Percentiles rank a stretch among this genome's conserved stretches.
These are phyloP conservation scores for Aspergillus heteromorphus DNA, from an alignment of 495 filamentous ascomycete genomes.

Conservation along the genomic window DNA sequence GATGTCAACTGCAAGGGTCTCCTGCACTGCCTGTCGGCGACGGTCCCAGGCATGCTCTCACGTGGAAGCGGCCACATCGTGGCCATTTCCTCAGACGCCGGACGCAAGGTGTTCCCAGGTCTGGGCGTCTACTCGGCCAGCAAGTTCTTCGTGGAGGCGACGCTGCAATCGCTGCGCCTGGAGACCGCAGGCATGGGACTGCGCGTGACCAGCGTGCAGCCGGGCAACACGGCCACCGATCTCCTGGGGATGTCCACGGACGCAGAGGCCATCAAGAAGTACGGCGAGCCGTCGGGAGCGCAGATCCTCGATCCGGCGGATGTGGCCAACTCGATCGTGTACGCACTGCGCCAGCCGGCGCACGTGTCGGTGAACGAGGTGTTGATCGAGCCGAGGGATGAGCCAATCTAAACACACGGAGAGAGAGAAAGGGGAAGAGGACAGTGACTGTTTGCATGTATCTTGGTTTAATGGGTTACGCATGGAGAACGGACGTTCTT, in stretches of 20 bases:
- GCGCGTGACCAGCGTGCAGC: slow-evolving; percentile 60
- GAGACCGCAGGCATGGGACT: slow-evolving; percentile 62
- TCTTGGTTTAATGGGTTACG: neutral
- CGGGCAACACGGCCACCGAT: slow-evolving; percentile 60
- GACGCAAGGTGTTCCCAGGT: slow-evolving; percentile 65
- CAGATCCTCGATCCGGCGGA: slow-evolving; percentile 59
- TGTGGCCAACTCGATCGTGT: slow-evolving; percentile 59
- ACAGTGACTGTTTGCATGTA: neutral
- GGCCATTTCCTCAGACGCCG: slow-evolving; percentile 65
- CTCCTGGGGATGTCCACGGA: slow-evolving; percentile 62
- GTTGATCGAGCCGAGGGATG: slow-evolving; percentile 64
- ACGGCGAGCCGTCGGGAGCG: slow-evolving; percentile 59
- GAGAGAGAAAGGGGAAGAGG: too few relatives aligned
- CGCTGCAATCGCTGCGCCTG: slow-evolving; percentile 57
- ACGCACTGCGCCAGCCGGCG: slow-evolving; percentile 56
- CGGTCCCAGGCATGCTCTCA: slow-evolving; percentile 57
- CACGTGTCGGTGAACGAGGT: slow-evolving; percentile 68
- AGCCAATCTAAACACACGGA: slow-evolving; percentile 65
- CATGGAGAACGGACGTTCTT: neutral
- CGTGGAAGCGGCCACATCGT: slow-evolving; percentile 59
- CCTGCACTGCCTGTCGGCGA: slow-evolving; percentile 54
- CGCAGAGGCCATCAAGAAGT: slow-evolving; percentile 62
- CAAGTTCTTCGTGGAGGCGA: slow-evolving; percentile 72
- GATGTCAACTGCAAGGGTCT: slow-evolving; percentile 71
- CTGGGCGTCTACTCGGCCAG: slow-evolving; percentile 66